phyloP scores from a whole-genome alignment of 2,329 filamentous ascomycete species.

The Penicillium hordei region DNA sequence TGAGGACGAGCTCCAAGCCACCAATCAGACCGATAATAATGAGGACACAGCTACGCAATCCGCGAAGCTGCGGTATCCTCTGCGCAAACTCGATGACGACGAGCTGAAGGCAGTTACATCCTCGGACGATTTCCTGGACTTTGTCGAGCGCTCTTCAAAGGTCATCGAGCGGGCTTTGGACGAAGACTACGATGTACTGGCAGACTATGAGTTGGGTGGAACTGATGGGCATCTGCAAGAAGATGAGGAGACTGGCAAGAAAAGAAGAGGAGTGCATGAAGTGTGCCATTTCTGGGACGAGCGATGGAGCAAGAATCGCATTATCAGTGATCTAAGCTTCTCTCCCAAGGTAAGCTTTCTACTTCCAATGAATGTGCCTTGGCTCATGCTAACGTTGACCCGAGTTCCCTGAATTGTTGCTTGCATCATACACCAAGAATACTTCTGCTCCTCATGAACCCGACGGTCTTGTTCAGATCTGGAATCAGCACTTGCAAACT shows the following conservation, averaged over 20 bases:
- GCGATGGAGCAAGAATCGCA: conserved; percentile 94
- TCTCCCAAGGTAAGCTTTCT: conserved; percentile 68
- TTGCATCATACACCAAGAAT: conserved; percentile 97
- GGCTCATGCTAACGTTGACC: conserved; percentile 18
- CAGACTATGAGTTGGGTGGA: conserved; percentile 85
- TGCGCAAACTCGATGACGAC: conserved; percentile 75
- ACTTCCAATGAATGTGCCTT: not conserved
- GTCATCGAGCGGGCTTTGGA: conserved; percentile 95
- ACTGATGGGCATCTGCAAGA: conserved; percentile 72
- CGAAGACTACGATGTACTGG: conserved; percentile 92
- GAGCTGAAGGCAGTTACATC: conserved; percentile 88
- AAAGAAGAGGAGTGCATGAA: conserved; percentile 62
- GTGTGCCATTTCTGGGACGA: conserved; percentile 92
- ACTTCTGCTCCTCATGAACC: conserved; percentile 91
- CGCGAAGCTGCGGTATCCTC: conserved; percentile 64
- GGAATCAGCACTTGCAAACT: conserved; percentile 94
- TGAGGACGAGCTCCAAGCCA: conserved; percentile 81
- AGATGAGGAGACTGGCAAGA: conserved; percentile 61
- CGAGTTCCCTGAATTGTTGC: conserved; percentile 80
- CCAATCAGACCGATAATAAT: conserved; percentile 50
- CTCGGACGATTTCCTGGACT: conserved; percentile 91
- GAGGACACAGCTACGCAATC: conserved; percentile 40
- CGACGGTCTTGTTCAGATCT: conserved; percentile 89
- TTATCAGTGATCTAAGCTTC: conserved; percentile 94
- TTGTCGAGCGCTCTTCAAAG: conserved; percentile 92